A percentile compares a stretch with the other conserved stretches of the same genome.
These are phyloP conservation scores for Combretum micranthum DNA, from an alignment of 345 rosid species.

Conservation along the genomic window DNA sequence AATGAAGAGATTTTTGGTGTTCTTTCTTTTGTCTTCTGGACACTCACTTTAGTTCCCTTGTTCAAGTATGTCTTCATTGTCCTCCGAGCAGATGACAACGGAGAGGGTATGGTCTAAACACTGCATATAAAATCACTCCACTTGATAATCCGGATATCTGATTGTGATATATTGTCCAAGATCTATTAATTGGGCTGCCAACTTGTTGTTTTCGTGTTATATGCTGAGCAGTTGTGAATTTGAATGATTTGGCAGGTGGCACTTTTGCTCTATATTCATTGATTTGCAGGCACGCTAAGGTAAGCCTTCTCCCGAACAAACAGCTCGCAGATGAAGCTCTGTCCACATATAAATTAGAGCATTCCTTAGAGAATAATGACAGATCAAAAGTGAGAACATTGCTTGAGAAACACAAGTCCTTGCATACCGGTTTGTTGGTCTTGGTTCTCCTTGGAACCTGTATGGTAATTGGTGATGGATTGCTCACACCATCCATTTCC, in stretches of 20 bases:
- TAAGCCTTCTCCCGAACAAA: slow-evolving; percentile 89
- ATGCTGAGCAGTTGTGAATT: no score
- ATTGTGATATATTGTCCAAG: no score
- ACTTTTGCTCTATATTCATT: slow-evolving; percentile 90
- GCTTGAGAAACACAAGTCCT: slow-evolving; percentile 73
- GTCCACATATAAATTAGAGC: slow-evolving; percentile 87
- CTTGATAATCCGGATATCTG: no score
- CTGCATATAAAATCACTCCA: no score
- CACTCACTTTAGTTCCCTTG: slow-evolving; percentile 3
- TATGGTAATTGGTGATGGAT: slow-evolving; percentile 99
- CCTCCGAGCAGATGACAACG: slow-evolving; percentile 1
- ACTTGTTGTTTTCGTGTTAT: no score
- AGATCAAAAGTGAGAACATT: slow-evolving; percentile 55
- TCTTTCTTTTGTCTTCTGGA: slow-evolving; percentile 8
- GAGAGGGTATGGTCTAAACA: no score
- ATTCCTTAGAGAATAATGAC: slow-evolving; percentile 54
- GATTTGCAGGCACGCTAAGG: slow-evolving; percentile 90
- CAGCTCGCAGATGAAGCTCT: slow-evolving; percentile 94
- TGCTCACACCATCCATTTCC: slow-evolving; percentile 97
- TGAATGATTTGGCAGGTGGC: slow-evolving; percentile 47
- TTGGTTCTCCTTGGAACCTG: slow-evolving; percentile 98
- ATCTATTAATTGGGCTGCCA: no score
- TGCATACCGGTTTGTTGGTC: slow-evolving; percentile 87
- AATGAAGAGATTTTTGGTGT: slow-evolving; percentile 6
- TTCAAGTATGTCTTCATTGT: slow-evolving; percentile 3